phyloP scores from a whole-genome alignment of 2,329 filamentous ascomycete species.

The Alternaria sp. region DNA sequence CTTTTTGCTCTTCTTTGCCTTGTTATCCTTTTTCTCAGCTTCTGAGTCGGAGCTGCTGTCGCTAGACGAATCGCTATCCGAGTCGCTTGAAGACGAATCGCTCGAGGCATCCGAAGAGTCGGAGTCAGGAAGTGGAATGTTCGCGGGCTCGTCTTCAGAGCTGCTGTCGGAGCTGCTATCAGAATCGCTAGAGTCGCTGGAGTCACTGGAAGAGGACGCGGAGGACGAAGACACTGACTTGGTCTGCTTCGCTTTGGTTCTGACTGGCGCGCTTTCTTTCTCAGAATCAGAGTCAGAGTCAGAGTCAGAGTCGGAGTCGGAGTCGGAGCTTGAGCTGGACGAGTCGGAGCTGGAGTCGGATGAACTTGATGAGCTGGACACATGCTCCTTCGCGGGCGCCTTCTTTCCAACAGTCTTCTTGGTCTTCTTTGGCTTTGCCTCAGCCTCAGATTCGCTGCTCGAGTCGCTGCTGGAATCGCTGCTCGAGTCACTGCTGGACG shows the following conservation, averaged over 20 bases:
- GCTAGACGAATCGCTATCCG: conserved; percentile 36
- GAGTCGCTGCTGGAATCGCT: conserved; percentile 33
- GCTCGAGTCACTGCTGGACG: conserved; percentile 37
- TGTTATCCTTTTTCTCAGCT: conserved; percentile 31
- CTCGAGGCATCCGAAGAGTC: conserved; percentile 38
- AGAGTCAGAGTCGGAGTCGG: conserved; percentile 34
- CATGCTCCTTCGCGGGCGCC: conserved; percentile 19
- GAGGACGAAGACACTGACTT: conserved; percentile 19
- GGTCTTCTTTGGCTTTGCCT: conserved; percentile 37
- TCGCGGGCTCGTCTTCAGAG: conserved; percentile 37
- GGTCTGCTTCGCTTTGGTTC: conserved; percentile 29
- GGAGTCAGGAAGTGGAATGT: conserved; percentile 40
- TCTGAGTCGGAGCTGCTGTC: conserved; percentile 43
- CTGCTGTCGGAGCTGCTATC: conserved; percentile 33
- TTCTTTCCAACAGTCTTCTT: conserved; percentile 27
- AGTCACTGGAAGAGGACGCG: conserved; percentile 30
- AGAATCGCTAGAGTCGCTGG: conserved; percentile 25
- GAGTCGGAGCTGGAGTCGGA: conserved; percentile 27
- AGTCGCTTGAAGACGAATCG: conserved; percentile 30
- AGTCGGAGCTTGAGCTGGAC: conserved; percentile 36
- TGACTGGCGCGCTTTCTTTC: conserved; percentile 53
- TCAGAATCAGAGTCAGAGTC: conserved; percentile 25
- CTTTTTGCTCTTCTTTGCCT: conserved; percentile 36
- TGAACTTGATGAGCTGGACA: conserved; percentile 28
- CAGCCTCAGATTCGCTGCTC: conserved; percentile 45